phyloP scores from a whole-genome alignment of 257 asterid genomes.

The Jacaranda copaia region DNA sequence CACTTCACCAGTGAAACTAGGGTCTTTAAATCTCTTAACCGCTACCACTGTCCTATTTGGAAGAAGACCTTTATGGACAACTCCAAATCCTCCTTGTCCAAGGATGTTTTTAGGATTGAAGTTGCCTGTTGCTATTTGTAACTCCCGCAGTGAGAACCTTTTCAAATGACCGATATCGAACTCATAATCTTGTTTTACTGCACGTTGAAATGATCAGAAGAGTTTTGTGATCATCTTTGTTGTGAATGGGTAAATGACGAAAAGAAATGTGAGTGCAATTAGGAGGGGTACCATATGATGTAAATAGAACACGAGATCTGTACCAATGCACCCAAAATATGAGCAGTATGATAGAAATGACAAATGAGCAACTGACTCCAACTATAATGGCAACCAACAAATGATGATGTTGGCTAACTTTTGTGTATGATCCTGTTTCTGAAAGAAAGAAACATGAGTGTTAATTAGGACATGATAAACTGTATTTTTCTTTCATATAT shows the following conservation, averaged over 20 bases:
- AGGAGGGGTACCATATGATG: conserved; percentile 67
- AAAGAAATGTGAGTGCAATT: not conserved
- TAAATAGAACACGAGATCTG: conserved; percentile 60
- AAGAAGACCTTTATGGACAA: conserved; percentile 83
- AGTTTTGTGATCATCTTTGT: conserved; percentile 17
- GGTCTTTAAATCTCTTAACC: conserved; percentile 84
- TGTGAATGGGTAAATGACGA: conserved; percentile 7
- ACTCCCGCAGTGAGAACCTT: conserved; percentile 81
- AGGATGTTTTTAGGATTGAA: conserved; percentile 80
- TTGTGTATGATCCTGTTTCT: conserved; percentile 59
- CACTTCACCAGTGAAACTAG: conserved; percentile 85
- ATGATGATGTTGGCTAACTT: conserved; percentile 52
- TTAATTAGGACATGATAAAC: conserved; percentile 14
- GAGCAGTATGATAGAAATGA: conserved; percentile 57
- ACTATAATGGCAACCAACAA: conserved; percentile 53
- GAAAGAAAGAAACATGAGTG: conserved; percentile 35
- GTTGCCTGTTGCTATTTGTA: conserved; percentile 81
- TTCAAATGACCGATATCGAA: conserved; percentile 67
- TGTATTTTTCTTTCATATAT: not conserved
- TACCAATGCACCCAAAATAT: conserved; percentile 75
- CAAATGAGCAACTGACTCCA: conserved; percentile 68
- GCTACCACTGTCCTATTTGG: conserved; percentile 76
- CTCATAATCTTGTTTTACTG: conserved; percentile 87
- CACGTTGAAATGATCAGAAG: conserved; percentile 30
- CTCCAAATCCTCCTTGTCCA: conserved; percentile 96